Base-by-base conservation (phyloP, 345 rosid genomes). In the Salix viminalis region DNA sequence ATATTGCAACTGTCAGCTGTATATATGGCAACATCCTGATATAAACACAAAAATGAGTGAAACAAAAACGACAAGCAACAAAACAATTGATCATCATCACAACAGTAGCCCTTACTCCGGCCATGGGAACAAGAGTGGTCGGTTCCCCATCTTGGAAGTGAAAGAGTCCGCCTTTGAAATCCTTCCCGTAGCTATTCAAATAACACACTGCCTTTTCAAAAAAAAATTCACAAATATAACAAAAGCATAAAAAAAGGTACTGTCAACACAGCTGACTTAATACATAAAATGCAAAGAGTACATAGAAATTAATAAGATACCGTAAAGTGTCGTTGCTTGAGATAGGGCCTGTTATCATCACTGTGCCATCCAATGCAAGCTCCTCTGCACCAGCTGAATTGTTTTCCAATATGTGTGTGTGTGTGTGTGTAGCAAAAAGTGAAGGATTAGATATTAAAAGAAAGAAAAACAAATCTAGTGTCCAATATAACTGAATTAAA, bases 321-420 rank as follows among this genome's bases (percentile, higher is more conserved):
- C 79, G 97, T 78, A 77, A 89, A 95, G 81, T 91, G 87, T 5
- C 98, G 80, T 75, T 95, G 99, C 83, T 85, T 89, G 23, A 95
- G 91, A 86, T 95, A 91, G 12, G 86, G 82, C 81, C 92, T 85
- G 82, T 95, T 93, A 41, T 95, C 98, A 86, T 95, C 99, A 85
- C 91, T 90, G 61, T 95, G 99, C 98, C 98, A 96, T 11, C 97
- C 99, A 72, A 93, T 93, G 87, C 94, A 90, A 7, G 96, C 93
- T 86, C 98, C 97, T 86, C 77, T 85, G 32, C 86, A 84, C 99
- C 97, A 93, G 85, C 98, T 95, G 81, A 82, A 76, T 34, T 30
- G 36, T 34, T 66, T 66, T 6, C 41, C 18, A 66, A 34, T 30
- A 34, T 19, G 15, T 28, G 34, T 42, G 14, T 34, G 19, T 13